Evolutionary conservation across 2,329 filamentous ascomycete genomes (phyloP).

Genomic region (Hypoxylon sp.): DNA sequence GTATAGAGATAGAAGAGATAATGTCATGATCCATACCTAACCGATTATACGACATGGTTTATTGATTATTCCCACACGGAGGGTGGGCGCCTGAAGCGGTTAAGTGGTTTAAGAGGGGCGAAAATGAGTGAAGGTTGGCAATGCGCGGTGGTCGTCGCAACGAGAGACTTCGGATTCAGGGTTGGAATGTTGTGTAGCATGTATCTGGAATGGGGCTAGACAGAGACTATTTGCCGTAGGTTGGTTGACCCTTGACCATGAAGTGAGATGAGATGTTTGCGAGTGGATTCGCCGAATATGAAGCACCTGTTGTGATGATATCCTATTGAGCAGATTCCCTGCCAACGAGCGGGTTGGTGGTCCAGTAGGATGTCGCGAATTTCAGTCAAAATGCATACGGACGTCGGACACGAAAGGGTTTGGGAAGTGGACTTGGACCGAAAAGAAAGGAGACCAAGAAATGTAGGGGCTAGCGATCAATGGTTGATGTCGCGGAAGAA

Average conservation of each 20-base stretch:
- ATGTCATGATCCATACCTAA: conserved; percentile 70
- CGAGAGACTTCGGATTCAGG: conserved; percentile 29
- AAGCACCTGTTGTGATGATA: conserved; percentile 21
- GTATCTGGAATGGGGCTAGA: conserved; percentile 35
- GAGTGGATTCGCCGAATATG: conserved; percentile 29
- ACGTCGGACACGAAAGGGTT: conserved; percentile 8
- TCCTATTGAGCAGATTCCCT: conserved; percentile 9
- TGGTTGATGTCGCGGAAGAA: conserved; percentile 27
- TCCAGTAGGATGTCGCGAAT: conserved; percentile 31
- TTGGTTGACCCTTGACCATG: conserved; percentile 34
- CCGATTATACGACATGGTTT: conserved; percentile 80
- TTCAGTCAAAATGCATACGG: conserved; percentile 25
- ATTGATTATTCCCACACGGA: conserved; percentile 39
- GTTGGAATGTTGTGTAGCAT: conserved; percentile 35
- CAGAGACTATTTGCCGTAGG: conserved; percentile 18
- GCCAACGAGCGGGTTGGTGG: conserved; percentile 22
- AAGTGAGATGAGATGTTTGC: conserved; percentile 23
- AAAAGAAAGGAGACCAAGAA: conserved; percentile 20
- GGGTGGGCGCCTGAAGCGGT: conserved; percentile 40
- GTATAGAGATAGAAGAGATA: conserved; percentile 41
- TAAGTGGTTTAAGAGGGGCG: conserved; percentile 38
- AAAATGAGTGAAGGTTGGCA: conserved; percentile 35
- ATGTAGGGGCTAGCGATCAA: conserved; percentile 12
- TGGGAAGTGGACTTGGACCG: conserved; percentile 17
- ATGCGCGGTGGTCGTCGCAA: conserved; percentile 37